Evolutionary conservation across 2,329 filamentous ascomycete species (phyloP), one percentile per base, ranked within the genome.

Genomic region (Verticillium nubilum): DNA sequence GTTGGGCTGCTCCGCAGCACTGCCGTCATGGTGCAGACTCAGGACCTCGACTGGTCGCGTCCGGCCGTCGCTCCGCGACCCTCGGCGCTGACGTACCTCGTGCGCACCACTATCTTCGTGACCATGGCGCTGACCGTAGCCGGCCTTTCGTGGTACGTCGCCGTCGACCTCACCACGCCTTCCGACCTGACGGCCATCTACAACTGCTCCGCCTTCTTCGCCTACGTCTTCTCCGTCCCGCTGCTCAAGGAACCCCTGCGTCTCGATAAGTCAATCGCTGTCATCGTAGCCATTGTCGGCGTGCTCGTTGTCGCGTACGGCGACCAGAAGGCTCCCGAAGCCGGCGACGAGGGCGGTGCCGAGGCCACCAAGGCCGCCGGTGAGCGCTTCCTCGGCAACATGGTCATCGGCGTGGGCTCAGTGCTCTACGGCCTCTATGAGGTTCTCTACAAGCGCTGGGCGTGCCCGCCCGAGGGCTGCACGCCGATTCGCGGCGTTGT

Each of bases 201-300:
- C 83, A 99, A 99, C 77, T 99, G 95, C 80, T 96, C 91, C 58
- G 94, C 95, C 60, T 99, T 99, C 76, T 99, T 99, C 73, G 95
- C 95, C 55, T 99, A 99, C 71, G 94, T 91, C 13, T 99, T 99
- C 72, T 96, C 91, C 53, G 92, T 99, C 52, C 92, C 93, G 1
- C 76, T 99, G 19, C 80, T 99, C 2, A 87, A 90, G 60, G 95
- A 99, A 73, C 91, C 89, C 65, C 76, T 97, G 13, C 87, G 91
- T 25, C 76, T 88, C 37, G 91, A 91, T 76, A 99, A 99, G 78
- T 87, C 92, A 28, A 72, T 96, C 56, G 91, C 94, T 4, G 95
- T 99, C 1, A 81, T 86, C 12, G 84, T 99, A 42, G 95, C 95
- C 58, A 96, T 98, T 62, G 76, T 86, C 0, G 95, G 95, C 55